These are phyloP conservation scores for Lipomyces orientalis DNA, from an alignment of 805 yeast genomes.

Conservation along the genomic window DNA sequence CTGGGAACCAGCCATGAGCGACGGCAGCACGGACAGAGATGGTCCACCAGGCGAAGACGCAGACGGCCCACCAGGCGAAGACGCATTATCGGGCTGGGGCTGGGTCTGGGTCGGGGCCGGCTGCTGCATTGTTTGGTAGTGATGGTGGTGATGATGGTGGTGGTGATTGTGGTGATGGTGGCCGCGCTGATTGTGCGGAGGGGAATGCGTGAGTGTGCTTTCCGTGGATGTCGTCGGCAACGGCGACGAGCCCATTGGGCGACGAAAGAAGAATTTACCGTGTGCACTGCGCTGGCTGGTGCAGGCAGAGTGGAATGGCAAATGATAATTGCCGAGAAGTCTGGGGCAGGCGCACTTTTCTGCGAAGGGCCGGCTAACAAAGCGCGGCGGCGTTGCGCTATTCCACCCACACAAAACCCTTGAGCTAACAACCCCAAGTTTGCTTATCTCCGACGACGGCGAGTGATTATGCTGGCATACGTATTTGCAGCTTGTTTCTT, in stretches of 20 bases:
- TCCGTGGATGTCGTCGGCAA: slow-evolving; percentile 6
- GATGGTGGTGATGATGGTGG: slow-evolving; percentile 20
- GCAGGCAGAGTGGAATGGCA: not conserved
- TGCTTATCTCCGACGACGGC: too few species aligned
- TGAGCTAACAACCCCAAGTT: too few species aligned
- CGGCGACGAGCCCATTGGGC: slow-evolving; percentile 6
- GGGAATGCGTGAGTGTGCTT: slow-evolving; percentile 4
- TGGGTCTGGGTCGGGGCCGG: slow-evolving; percentile 1
- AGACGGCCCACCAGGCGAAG: not conserved
- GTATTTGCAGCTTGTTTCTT: too few species aligned
- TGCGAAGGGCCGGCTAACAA: too few species aligned
- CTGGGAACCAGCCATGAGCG: slow-evolving; percentile 20
- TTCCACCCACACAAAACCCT: too few species aligned
- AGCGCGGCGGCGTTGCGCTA: too few species aligned
- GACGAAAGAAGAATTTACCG: not conserved
- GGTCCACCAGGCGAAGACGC: slow-evolving; percentile 7
- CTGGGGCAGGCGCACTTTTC: not conserved
- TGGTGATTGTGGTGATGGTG: slow-evolving; percentile 20
- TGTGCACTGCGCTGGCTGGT: not conserved
- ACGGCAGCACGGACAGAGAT: slow-evolving; percentile 25
- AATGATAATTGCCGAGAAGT: not conserved
- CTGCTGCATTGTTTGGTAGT: slow-evolving; percentile 8
- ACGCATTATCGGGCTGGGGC: slow-evolving; percentile 3
- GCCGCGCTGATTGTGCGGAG: slow-evolving; percentile 10
- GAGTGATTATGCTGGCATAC: too few species aligned